Conservation (phyloP, 345 rosid genomes). For the Arabidopsis arenosa region DNA sequence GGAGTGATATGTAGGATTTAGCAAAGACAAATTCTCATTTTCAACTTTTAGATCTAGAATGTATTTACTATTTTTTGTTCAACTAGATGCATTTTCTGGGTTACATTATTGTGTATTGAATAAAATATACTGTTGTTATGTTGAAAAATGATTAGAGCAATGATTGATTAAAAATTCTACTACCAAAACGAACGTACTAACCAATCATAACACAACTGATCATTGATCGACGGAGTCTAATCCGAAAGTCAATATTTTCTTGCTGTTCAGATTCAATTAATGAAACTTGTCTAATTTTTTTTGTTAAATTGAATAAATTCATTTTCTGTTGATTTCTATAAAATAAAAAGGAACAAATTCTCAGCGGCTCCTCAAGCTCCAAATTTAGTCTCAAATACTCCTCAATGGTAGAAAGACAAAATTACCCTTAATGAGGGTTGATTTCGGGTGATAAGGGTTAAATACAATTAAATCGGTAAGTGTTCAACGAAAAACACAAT, state of each 20-base stretch:
- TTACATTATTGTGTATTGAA: not conserved
- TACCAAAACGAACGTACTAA: not conserved
- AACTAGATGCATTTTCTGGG: not conserved
- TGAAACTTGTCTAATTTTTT: conserved; percentile 1
- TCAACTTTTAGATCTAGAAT: not conserved
- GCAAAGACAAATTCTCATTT: not conserved
- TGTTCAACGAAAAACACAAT: too few species aligned
- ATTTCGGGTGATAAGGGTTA: too few species aligned
- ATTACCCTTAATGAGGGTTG: too few species aligned
- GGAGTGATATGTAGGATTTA: not conserved
- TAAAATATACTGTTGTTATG: not conserved
- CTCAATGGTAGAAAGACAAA: too few species aligned
- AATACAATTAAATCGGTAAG: too few species aligned
- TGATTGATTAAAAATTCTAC: conserved; percentile 31
- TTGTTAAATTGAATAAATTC: not conserved
- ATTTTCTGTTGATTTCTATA: conserved; percentile 6
- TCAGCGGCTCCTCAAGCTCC: too few species aligned
- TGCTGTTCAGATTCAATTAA: conserved; percentile 30
- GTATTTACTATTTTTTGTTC: not conserved
- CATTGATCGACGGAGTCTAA: conserved; percentile 17
- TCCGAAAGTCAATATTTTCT: not conserved
- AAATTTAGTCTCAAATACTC: too few species aligned
- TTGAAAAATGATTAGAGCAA: conserved; percentile 23
- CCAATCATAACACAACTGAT: conserved; percentile 40
- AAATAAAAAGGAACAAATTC: too few species aligned